Percentiles rank a stretch among this genome's conserved stretches.
Conservation (phyloP, 345 rosid genomes). For the Corymbia maculata region DNA sequence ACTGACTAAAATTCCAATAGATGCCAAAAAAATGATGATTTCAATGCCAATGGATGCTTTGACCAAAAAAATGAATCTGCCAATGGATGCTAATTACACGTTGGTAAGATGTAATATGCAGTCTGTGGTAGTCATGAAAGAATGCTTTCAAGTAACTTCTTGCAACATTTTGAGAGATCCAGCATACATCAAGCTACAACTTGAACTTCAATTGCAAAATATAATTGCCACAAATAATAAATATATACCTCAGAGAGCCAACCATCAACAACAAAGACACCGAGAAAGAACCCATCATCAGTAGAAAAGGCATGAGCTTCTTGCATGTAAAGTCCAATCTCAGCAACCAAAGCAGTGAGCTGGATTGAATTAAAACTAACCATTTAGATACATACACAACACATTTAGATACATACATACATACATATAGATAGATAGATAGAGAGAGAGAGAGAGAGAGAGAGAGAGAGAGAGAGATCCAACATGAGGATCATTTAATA, state of each 20-base stretch:
- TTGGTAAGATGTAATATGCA: background rate
- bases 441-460: background rate
- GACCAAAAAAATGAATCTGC: background rate
- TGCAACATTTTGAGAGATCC: background rate
- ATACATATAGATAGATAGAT: too few relatives aligned
- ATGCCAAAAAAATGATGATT: background rate
- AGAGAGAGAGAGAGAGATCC: background rate
- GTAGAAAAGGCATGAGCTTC: slow-evolving; percentile 98
- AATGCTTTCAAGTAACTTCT: background rate
- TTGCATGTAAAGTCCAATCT: slow-evolving; percentile 84
- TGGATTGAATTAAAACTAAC: slow-evolving; percentile 11
- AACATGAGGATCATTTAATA: background rate
- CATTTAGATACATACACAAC: background rate
- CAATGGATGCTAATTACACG: background rate
- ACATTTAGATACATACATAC: too few relatives aligned
- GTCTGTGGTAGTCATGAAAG: background rate
- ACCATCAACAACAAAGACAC: slow-evolving; percentile 94
- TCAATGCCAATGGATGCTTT: background rate
- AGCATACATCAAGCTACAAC: background rate
- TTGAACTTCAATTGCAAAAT: background rate
- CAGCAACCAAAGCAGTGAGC: slow-evolving; percentile 83
- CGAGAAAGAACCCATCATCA: slow-evolving; percentile 85
- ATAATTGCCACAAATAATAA: background rate
- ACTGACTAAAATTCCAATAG: background rate
- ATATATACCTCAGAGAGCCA: slow-evolving; percentile 75